These are phyloP conservation scores for Nothopassalora personata DNA, from an alignment of 2,329 filamentous ascomycete species.

Conservation along the genomic window DNA sequence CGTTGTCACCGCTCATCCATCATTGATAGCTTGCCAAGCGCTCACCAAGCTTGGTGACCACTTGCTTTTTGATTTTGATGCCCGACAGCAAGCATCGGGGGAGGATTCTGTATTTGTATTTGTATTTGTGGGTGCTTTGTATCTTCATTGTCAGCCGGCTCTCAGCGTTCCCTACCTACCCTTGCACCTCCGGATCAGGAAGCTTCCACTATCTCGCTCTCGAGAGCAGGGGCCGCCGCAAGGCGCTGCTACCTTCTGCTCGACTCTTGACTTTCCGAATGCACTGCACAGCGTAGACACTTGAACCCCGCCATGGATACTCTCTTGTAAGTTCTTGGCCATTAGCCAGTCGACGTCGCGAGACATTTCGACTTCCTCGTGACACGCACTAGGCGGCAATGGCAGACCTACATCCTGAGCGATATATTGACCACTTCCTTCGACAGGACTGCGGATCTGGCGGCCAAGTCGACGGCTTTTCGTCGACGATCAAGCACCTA, in stretches of 20 bases:
- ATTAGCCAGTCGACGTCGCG: not conserved
- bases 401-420: not conserved
- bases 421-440: slow-evolving; percentile 4
- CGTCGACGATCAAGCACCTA: slow-evolving; percentile 91
- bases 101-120: too few species aligned
- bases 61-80: slow-evolving; percentile 12
- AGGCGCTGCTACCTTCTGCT: not conserved
- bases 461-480: slow-evolving; percentile 83
- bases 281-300: not conserved
- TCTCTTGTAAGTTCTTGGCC: slow-evolving; percentile 15
- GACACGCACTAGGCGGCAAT: not conserved
- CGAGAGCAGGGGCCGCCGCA: not conserved
- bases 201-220: not conserved
- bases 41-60: not conserved
- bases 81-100: not conserved
- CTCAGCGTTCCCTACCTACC: not conserved
- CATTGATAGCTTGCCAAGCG: not conserved
- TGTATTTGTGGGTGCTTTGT: not conserved
- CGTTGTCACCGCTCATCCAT: not conserved
- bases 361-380: not conserved
- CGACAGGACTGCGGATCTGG: slow-evolving; percentile 70
- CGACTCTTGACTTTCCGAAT: not conserved
- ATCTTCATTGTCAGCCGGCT: not conserved
- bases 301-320: slow-evolving; percentile 17
- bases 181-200: slow-evolving; percentile 1